phyloP scores from a whole-genome alignment of 2,329 filamentous ascomycete genomes.

The Phaeosphaeriaceae sp. region DNA sequence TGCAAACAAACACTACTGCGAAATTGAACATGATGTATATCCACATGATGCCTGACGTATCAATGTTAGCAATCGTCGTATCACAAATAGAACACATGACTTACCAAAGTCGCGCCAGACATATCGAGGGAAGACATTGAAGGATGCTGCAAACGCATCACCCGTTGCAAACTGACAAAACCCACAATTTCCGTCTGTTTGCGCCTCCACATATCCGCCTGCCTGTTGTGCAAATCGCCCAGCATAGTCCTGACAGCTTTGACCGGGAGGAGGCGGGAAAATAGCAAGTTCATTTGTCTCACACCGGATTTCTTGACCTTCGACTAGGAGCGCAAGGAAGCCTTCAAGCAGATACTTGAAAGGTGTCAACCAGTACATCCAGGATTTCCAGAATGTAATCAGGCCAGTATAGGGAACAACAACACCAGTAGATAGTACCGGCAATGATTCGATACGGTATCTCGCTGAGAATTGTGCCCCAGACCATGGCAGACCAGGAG shows the following conservation, averaged over 20 bases:
- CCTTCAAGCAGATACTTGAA: constrained; percentile 72
- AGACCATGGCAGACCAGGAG: constrained; percentile 74
- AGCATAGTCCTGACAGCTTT: constrained; percentile 67
- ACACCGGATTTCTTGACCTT: constrained; percentile 64
- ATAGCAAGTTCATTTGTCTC: constrained; percentile 63
- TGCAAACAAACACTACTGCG: constrained; percentile 57
- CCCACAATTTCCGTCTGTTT: constrained; percentile 64
- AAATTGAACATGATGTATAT: constrained; percentile 72
- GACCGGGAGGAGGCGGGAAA: constrained; percentile 64
- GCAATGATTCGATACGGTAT: constrained; percentile 72
- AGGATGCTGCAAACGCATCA: constrained; percentile 62
- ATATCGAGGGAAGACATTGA: constrained; percentile 66
- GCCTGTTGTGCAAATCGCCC: constrained; percentile 58
- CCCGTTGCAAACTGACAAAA: constrained; percentile 69
- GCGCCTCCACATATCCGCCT: constrained; percentile 67
- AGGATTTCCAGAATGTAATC: constrained; percentile 67
- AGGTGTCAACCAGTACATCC: constrained; percentile 63
- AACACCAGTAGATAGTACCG: constrained; percentile 66
- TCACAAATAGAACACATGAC: constrained; percentile 27
- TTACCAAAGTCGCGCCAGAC: constrained; percentile 73
- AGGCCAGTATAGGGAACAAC: constrained; percentile 70
- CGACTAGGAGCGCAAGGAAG: constrained; percentile 62
- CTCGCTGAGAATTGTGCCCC: constrained; percentile 70
- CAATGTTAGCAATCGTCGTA: constrained; percentile 9
- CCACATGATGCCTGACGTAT: constrained; percentile 34